phyloP scores from a whole-genome alignment of 345 rosid species.

The Dimocarpus longan region DNA sequence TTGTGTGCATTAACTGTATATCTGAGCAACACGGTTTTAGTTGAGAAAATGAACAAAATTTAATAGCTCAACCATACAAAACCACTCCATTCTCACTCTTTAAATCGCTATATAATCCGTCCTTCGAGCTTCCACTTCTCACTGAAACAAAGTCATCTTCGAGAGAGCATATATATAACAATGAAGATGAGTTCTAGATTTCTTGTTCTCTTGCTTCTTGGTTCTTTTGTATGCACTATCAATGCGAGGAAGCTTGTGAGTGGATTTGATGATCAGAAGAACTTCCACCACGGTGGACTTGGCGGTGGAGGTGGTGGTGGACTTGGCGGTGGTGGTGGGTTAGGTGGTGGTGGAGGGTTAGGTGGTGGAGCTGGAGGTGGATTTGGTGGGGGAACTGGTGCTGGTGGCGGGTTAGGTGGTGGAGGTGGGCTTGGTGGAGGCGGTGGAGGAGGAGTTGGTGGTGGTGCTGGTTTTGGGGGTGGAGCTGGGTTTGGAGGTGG shows the following conservation, averaged over 20 bases:
- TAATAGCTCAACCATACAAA: slow-evolving; percentile 17
- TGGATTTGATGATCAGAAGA: slow-evolving; percentile 44
- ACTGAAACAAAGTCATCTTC: not conserved
- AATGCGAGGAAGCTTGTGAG: slow-evolving; percentile 40
- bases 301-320: slow-evolving; percentile 37
- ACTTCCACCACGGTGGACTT: slow-evolving; percentile 27
- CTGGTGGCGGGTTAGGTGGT: slow-evolving; percentile 33
- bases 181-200: slow-evolving; percentile 27
- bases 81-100: too few relatives aligned
- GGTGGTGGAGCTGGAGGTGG: slow-evolving; percentile 39
- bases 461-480: slow-evolving; percentile 31
- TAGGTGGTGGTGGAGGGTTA: slow-evolving; percentile 36
- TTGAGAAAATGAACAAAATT: slow-evolving; percentile 41
- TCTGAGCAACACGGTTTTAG: slow-evolving; percentile 30
- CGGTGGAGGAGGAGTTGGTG: slow-evolving; percentile 28
- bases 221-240: slow-evolving; percentile 32
- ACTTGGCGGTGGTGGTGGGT: slow-evolving; percentile 30
- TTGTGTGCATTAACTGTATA: slow-evolving; percentile 33
- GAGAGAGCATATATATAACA: not conserved
- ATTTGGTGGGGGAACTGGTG: slow-evolving; percentile 36
- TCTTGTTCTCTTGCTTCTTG: slow-evolving; percentile 40
- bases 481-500: slow-evolving; percentile 38
- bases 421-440: slow-evolving; percentile 26
- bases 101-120: slow-evolving; percentile 24
- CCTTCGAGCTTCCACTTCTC: slow-evolving; percentile 19